Base-by-base conservation (phyloP, 148 eudicot species). In the Spergularia marina region DNA sequence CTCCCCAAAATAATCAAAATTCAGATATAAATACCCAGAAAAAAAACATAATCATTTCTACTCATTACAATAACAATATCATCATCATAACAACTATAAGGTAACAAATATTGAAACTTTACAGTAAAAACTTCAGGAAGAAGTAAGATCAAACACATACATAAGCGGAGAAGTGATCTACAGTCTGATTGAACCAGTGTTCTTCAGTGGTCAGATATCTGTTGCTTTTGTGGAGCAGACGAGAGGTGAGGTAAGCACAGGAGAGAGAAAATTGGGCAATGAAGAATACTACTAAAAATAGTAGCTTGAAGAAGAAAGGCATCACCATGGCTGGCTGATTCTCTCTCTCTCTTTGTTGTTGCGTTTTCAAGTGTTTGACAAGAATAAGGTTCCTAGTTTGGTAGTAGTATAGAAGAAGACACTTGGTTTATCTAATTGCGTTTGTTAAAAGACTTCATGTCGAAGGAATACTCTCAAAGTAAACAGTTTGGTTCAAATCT, bases 111-210 rank as follows among this genome's bases (percentile, higher is more conserved):
- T n/a, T 2, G 17, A 17, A 21, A 76, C 3, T 18, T 55, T 8
- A 40, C 55, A 18, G 12, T 6, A 30, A 40, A 72, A 54, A 72
- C 14, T 17, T 23, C 20, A 9, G 40, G 11, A 53, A 3, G 15
- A 36, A 69, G 70, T 30, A 30, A 72, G 75, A 57, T 69, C 73
- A 58, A 81, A 71, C 51, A 36, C 75, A 59, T 81, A 90, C 95
- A 70, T 81, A 84, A 54, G 98, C 93, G 23, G 98, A 90, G 76
- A 88, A 94, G 73, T 94, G 98, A 86, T 94, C 97, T 23, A 94
- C 93, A 64, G 95, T 88, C 75, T 94, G 98, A 84, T 89, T 87
- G 80, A 94, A 74, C 95, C 95, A 94, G 77, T 68, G 88, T 41
- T 83, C 89, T 40, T 91, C 79, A 9, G 77, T 84, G 67, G 93